phyloP scores from a whole-genome alignment of 116 monocot genomes.

The Iris pallida region DNA sequence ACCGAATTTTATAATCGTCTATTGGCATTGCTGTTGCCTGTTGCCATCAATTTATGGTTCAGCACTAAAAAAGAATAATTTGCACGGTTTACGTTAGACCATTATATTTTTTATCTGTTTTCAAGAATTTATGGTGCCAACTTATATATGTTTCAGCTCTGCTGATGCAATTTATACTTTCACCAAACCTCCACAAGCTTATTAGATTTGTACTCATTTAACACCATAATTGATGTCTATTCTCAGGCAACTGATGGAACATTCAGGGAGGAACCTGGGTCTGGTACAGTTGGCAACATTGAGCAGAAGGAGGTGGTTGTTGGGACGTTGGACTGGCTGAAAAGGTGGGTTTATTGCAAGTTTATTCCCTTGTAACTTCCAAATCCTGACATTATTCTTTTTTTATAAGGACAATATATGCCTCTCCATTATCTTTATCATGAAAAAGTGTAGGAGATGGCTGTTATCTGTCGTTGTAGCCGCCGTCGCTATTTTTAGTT shows the following conservation, averaged over 20 bases:
- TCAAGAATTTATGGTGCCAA: too few relatives aligned
- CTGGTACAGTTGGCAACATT: slow-evolving; percentile 74
- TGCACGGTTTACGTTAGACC: too few relatives aligned
- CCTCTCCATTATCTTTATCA: too few relatives aligned
- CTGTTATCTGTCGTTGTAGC: not conserved
- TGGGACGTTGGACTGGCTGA: slow-evolving; percentile 77
- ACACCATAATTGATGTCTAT: not conserved
- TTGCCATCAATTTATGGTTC: too few relatives aligned
- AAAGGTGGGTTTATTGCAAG: slow-evolving; percentile 36
- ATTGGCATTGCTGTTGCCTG: too few relatives aligned
- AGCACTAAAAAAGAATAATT: too few relatives aligned
- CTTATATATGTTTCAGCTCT: too few relatives aligned
- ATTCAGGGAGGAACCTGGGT: slow-evolving; percentile 93
- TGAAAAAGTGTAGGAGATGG: not conserved
- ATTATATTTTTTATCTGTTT: too few relatives aligned
- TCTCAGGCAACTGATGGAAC: slow-evolving; percentile 75
- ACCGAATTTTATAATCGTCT: too few relatives aligned
- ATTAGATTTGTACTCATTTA: not conserved
- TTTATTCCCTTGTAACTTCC: not conserved
- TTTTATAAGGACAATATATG: too few relatives aligned
- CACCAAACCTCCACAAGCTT: not conserved
- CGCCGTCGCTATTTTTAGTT: too few relatives aligned
- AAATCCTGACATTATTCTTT: not conserved
- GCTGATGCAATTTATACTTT: too few relatives aligned
- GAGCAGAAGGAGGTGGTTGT: slow-evolving; percentile 65